Evolutionary conservation across 257 asterid species (phyloP).

Genomic region (Jacaranda mimosifolia): DNA sequence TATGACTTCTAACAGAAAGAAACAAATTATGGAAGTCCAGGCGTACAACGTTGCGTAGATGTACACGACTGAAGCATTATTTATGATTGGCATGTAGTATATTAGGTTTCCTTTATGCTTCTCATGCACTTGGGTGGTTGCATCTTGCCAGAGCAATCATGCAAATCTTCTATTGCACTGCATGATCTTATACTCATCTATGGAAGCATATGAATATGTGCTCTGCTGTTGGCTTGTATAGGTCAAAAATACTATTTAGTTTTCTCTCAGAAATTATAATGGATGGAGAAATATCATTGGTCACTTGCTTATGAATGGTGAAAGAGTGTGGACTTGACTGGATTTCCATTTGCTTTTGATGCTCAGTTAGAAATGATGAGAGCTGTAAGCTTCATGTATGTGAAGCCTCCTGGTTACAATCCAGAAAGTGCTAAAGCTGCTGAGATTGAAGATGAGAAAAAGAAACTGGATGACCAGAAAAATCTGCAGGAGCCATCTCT

Average conservation of each 20-base stretch:
- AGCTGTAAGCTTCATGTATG: constrained; percentile 99
- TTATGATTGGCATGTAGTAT: not conserved
- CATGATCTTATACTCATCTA: not conserved
- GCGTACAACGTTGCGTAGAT: not conserved
- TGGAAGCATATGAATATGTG: constrained; percentile 8
- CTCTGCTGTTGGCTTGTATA: not conserved
- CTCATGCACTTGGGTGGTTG: not conserved
- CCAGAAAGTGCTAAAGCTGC: constrained; percentile 99
- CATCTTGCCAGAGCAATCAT: not conserved
- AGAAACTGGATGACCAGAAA: constrained; percentile 43
- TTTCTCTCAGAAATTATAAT: not conserved
- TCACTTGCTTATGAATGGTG: not conserved
- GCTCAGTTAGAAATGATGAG: constrained; percentile 94
- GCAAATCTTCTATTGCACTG: not conserved
- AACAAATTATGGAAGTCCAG: not conserved
- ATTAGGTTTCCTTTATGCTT: not conserved
- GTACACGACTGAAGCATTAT: constrained; percentile 5
- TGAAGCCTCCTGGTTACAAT: constrained; percentile 96
- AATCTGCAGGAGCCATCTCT: constrained; percentile 43
- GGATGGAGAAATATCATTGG: not conserved
- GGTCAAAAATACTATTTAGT: not conserved
- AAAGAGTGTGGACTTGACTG: constrained; percentile 21
- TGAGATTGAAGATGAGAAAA: constrained; percentile 75
- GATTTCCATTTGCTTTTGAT: constrained; percentile 27
- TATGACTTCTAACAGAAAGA: not conserved